Conservation (phyloP, 495 filamentous ascomycete species). For the Venustampulla echinocandica region DNA sequence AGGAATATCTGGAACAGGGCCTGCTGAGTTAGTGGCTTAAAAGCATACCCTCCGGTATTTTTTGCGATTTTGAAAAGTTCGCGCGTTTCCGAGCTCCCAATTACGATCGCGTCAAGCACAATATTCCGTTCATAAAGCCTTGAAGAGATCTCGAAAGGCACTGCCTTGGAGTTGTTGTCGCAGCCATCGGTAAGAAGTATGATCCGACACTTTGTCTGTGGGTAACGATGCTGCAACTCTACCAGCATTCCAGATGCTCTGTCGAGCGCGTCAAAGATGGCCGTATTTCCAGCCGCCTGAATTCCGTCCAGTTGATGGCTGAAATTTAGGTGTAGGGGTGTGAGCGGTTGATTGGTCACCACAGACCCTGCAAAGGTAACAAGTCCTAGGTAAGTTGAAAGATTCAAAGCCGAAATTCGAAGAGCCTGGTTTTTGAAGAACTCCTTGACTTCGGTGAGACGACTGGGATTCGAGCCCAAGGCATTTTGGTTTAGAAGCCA, state of each 20-base stretch:
- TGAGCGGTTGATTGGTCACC: conserved; percentile 6
- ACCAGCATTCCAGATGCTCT: conserved; percentile 4
- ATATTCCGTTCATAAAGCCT: conserved; percentile 5
- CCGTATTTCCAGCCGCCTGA: not conserved
- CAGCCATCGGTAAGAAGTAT: conserved; percentile 19
- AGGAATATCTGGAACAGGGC: conserved; percentile 18
- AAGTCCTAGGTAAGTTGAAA: conserved; percentile 15
- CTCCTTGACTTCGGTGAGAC: conserved; percentile 12
- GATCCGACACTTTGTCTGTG: conserved; percentile 13
- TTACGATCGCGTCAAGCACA: conserved; percentile 7
- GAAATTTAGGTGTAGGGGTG: conserved; percentile 10
- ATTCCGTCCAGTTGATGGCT: conserved; percentile 12
- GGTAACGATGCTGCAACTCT: conserved; percentile 1
- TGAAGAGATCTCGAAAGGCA: not conserved
- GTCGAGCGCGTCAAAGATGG: conserved; percentile 11
- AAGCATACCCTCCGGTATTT: conserved; percentile 18
- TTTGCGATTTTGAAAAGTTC: conserved; percentile 14
- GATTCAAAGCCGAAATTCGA: conserved; percentile 9
- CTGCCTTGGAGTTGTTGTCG: conserved; percentile 8
- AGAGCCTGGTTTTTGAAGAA: conserved; percentile 12
- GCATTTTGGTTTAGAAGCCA: conserved; percentile 4
- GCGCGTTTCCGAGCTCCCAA: conserved; percentile 3
- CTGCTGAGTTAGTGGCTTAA: conserved; percentile 8
- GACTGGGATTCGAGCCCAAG: conserved; percentile 1
- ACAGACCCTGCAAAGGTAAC: conserved; percentile 12